phyloP scores from a whole-genome alignment of 345 rosid species.

The Combretum micranthum region DNA sequence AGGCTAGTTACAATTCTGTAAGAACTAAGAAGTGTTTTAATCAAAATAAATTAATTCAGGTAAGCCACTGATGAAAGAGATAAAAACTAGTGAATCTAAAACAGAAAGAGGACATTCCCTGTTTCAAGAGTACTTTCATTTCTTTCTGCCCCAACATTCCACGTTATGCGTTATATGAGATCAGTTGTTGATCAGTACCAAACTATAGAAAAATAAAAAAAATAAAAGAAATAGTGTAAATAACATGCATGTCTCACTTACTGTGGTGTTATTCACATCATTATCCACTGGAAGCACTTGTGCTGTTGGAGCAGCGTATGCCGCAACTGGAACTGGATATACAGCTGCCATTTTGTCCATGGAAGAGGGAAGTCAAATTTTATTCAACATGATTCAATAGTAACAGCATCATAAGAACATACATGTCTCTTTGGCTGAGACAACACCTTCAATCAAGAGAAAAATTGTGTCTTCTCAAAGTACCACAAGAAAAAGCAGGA shows the following conservation, averaged over 20 bases:
- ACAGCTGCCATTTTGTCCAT: constrained; percentile 36
- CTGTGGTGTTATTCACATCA: constrained; percentile 78
- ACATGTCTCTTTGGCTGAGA: neutral
- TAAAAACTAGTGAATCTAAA: too few relatives aligned
- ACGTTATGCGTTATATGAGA: too few relatives aligned
- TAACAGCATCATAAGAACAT: neutral
- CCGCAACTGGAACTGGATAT: constrained; percentile 57
- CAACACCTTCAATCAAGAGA: too few relatives aligned
- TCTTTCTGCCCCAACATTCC: too few relatives aligned
- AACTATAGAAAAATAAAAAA: neutral
- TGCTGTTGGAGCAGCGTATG: constrained; percentile 57
- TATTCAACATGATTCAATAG: neutral
- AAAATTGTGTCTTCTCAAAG: too few relatives aligned
- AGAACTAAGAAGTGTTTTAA: too few relatives aligned
- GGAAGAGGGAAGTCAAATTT: neutral
- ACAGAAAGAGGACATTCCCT: too few relatives aligned
- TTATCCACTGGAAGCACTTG: constrained; percentile 58
- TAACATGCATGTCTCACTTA: constrained; percentile 25
- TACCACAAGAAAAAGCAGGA: too few relatives aligned
- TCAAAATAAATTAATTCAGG: too few relatives aligned
- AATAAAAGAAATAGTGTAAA: neutral
- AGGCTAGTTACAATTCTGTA: constrained; percentile 10
- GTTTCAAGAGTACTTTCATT: too few relatives aligned
- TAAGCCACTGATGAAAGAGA: too few relatives aligned
- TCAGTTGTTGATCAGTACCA: neutral